Base-by-base conservation (phyloP, 169 alveolate species). In the Cryptosporidium meleagridis region DNA sequence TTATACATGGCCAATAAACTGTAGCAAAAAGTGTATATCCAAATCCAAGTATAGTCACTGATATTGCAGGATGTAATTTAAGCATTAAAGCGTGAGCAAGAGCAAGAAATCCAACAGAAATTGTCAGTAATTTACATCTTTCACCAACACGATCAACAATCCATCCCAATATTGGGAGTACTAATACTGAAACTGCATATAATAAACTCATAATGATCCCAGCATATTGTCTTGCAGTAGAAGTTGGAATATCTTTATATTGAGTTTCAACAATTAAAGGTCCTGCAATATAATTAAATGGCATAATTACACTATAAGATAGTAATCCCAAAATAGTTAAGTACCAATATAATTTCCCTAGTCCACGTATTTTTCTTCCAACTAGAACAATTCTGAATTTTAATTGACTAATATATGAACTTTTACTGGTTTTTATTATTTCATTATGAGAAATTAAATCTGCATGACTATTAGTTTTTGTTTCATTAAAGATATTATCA, bases 81-180 rank as follows among this genome's bases (percentile, higher is more conserved):
- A 80, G 67, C 89, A 80, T 80, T 51, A 80, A 44, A 12, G 89
- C 65, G 29, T 80, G 89, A 2, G 89, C 89, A 9, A 80, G 55
- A 4, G 89, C 75, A 31, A 80, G 45, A 31, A 80, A 45, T 18
- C 89, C 89, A 65, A 80, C 89, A 21, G 89, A 80, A 48, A 80
- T 80, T 0, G 89, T 80, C 26, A 80, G 52, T 12, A 80, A 37
- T 51, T 59, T 80, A 31, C 89, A 80, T 51, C 89, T 80, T 48
- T 80, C 89, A 23, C 89, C 75, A 65, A 80, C 89, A 65, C 89
- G 89, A 65, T 80, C 89, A 44, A 80, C 89, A 39, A 80, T 80
- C 80, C 89, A 80, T 9, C 89, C 89, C 21, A 80, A 33, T 39
- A 80, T 65, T 41, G 89, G 89, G 31, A 80, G 75, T 26, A 80